phyloP scores from a whole-genome alignment of 768 basidiomycete genomes.

The Russula emetica region DNA sequence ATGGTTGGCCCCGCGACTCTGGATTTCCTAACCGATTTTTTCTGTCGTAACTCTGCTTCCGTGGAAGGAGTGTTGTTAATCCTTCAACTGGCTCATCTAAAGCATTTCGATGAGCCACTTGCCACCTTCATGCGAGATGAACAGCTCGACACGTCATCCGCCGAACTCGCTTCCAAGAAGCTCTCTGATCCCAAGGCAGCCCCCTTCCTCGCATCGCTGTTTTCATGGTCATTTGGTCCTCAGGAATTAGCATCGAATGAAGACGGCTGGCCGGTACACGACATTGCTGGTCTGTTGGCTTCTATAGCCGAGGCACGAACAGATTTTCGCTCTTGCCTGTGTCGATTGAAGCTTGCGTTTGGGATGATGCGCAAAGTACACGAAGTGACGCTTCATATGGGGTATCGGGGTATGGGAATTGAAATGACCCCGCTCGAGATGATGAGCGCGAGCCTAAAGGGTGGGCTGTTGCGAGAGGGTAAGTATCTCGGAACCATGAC shows the following conservation, averaged over 20 bases:
- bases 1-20: slow-evolving; percentile 57
- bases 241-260: slow-evolving; percentile 14
- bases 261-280: slow-evolving; percentile 31
- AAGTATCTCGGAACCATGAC: slow-evolving; percentile 46
- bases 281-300: slow-evolving; percentile 35
- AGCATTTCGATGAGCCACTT: slow-evolving; percentile 66
- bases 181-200: slow-evolving; percentile 30
- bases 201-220: slow-evolving; percentile 36
- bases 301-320: slow-evolving; percentile 40
- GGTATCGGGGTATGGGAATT: slow-evolving; percentile 36
- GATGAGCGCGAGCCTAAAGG: slow-evolving; percentile 46
- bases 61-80: slow-evolving; percentile 53
- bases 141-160: slow-evolving; percentile 20
- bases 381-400: slow-evolving; percentile 41
- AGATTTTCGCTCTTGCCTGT: slow-evolving; percentile 35
- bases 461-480: slow-evolving; percentile 41
- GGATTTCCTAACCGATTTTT: slow-evolving; percentile 55
- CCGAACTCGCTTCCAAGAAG: not conserved
- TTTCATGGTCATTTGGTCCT: slow-evolving; percentile 25
- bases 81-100: slow-evolving; percentile 64
- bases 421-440: slow-evolving; percentile 34
- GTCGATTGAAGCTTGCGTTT: slow-evolving; percentile 46
- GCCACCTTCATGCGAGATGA: slow-evolving; percentile 40
- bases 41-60: slow-evolving; percentile 51
- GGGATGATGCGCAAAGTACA: slow-evolving; percentile 44